A percentile compares a stretch with the other conserved stretches of the same genome.
Evolutionary conservation across 495 filamentous ascomycete species (phyloP).

Genomic region (Xylaria grammica): DNA sequence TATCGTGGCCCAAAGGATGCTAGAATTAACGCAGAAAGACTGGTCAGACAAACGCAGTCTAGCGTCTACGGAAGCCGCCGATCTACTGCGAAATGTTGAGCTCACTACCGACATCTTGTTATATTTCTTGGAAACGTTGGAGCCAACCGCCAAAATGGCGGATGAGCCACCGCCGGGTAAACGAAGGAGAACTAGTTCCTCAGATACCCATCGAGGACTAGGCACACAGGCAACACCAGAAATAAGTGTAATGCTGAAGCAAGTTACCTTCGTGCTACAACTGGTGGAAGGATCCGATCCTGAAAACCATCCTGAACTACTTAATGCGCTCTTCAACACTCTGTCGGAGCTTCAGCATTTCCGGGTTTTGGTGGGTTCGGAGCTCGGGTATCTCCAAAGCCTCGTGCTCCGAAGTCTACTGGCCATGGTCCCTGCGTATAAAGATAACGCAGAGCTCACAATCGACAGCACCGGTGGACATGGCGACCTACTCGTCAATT

Average conservation of each 20-base stretch:
- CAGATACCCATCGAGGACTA: conserved; percentile 53
- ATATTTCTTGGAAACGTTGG: conserved; percentile 70
- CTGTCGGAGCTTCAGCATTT: conserved; percentile 85
- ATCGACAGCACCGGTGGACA: conserved; percentile 77
- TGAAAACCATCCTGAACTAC: conserved; percentile 71
- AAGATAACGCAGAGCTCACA: conserved; percentile 61
- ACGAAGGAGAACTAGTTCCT: conserved; percentile 74
- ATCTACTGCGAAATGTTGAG: conserved; percentile 69
- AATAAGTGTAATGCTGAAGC: conserved; percentile 66
- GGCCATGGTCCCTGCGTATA: conserved; percentile 76
- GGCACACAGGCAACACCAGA: conserved; percentile 50
- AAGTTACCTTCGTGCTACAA: conserved; percentile 86
- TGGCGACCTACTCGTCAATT: conserved; percentile 87
- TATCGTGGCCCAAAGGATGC: conserved; percentile 62
- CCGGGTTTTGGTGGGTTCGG: conserved; percentile 69
- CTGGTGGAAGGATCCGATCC: conserved; percentile 79
- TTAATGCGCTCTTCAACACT: conserved; percentile 77
- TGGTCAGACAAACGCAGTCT: conserved; percentile 28
- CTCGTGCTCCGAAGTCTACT: conserved; percentile 76
- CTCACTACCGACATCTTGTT: conserved; percentile 73
- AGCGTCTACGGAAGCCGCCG: conserved; percentile 61
- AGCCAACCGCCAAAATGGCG: conserved; percentile 65
- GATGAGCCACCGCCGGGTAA: conserved; percentile 70
- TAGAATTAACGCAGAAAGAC: conserved; percentile 49
- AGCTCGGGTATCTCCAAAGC: conserved; percentile 84